Conservation (phyloP, 1,139 yeast species). For the Yamadazyma jaroonii region DNA sequence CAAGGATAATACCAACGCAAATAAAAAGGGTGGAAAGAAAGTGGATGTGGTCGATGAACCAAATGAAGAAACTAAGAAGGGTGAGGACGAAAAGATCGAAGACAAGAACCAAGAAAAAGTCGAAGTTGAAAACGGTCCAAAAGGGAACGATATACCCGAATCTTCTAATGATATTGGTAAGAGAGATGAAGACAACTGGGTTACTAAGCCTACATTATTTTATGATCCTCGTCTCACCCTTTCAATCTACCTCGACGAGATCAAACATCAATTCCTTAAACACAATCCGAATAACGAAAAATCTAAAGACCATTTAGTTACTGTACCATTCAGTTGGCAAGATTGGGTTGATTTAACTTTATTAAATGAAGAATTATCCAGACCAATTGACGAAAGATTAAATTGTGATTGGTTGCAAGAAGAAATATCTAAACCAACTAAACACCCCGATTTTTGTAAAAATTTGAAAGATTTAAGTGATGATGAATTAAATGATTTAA, state of each 20-base stretch:
- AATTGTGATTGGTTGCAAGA: conserved; percentile 21
- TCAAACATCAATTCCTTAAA: conserved; percentile 15
- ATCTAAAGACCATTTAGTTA: conserved; percentile 14
- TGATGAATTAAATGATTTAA: conserved; percentile 19
- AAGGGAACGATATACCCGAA: no score
- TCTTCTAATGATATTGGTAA: not conserved
- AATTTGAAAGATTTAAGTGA: conserved; percentile 19
- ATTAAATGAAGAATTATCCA: conserved; percentile 18
- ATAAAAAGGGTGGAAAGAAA: conserved; percentile 8
- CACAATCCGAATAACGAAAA: conserved; percentile 10
- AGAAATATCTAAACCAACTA: conserved; percentile 17
- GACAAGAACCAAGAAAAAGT: no score
- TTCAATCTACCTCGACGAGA: conserved; percentile 27
- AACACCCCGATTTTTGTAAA: conserved; percentile 23
- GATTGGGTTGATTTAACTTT: conserved; percentile 30
- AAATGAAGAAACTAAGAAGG: not conserved
- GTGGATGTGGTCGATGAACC: not conserved
- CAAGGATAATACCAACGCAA: not conserved
- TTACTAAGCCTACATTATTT: conserved; percentile 19
- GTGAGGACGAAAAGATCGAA: no score
- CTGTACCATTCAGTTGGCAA: conserved; percentile 27
- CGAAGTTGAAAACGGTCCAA: not conserved
- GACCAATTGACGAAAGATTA: conserved; percentile 19
- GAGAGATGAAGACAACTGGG: conserved; percentile 12
- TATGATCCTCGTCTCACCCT: conserved; percentile 38